phyloP scores from a whole-genome alignment of 176 grass and related monocot species.

The Ananas comosus region DNA sequence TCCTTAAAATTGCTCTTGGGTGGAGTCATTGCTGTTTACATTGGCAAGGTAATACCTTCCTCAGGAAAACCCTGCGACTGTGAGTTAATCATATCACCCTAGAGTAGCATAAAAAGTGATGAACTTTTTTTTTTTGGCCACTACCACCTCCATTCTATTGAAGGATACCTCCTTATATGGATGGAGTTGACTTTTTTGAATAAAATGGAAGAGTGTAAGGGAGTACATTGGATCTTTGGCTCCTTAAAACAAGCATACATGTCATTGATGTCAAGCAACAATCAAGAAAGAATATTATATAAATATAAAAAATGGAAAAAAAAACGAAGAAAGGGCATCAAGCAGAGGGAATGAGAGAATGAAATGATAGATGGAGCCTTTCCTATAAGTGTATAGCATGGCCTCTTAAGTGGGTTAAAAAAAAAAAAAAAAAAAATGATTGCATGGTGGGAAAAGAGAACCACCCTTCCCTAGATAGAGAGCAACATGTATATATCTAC shows the following conservation, averaged over 20 bases:
- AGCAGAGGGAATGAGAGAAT: background rate
- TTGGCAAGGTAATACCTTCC: background rate
- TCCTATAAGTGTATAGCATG: conserved; percentile 1
- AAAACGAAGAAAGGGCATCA: too few relatives aligned
- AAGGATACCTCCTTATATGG: background rate
- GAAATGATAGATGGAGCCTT: background rate
- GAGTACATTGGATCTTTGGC: background rate
- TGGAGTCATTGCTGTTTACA: background rate
- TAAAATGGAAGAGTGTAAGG: too few relatives aligned
- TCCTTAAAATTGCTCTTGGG: background rate
- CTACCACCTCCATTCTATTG: background rate
- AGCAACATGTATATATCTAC: background rate
- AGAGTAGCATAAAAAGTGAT: background rate
- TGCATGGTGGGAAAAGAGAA: background rate
- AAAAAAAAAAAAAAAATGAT: background rate
- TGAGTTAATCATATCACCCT: background rate
- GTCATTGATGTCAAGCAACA: background rate
- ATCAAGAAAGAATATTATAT: background rate
- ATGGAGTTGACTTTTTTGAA: background rate
- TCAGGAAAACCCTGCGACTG: background rate
- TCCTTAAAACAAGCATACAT: background rate
- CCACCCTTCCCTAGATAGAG: background rate
- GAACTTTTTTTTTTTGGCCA: background rate
- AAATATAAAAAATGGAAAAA: too few relatives aligned
- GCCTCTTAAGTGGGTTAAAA: background rate